Conservation (phyloP, 2,329 filamentous ascomycete genomes). For the Periconia sp. region DNA sequence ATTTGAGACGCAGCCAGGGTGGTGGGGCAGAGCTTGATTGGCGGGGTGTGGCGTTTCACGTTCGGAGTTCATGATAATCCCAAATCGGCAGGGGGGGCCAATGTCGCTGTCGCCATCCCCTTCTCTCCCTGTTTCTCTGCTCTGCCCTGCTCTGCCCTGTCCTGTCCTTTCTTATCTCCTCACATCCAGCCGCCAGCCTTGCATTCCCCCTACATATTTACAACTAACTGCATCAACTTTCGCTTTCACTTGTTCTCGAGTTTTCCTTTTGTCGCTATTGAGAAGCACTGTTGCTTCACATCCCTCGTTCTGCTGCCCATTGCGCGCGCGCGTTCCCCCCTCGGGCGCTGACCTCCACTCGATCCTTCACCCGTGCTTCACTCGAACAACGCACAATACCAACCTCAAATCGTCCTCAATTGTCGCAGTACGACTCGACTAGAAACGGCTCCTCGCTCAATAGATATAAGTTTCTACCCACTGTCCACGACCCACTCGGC, state of each 20-base stretch:
- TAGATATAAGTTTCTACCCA: conserved; percentile 18
- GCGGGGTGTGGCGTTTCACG: conserved; percentile 8
- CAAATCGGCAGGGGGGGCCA: no score
- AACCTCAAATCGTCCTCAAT: neutral
- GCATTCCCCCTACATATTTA: neutral
- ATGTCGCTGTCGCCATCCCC: no score
- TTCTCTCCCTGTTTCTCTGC: conserved; percentile 1
- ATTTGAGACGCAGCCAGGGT: conserved; percentile 16
- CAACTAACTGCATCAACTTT: neutral
- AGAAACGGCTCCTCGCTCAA: no score
- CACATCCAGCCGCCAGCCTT: neutral
- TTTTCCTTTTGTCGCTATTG: neutral
- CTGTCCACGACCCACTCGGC: conserved; percentile 5
- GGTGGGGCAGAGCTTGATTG: conserved; percentile 18
- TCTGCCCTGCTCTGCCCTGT: conserved; percentile 19
- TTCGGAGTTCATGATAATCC: conserved; percentile 3
- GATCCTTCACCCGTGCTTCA: conserved; percentile 1
- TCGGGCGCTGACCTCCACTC: neutral
- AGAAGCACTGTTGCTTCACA: neutral
- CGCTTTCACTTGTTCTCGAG: neutral
- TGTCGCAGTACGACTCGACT: no score
- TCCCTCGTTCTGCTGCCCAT: neutral
- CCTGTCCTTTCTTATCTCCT: conserved; percentile 18
- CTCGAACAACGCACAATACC: neutral
- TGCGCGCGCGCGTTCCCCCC: neutral